Conservation (phyloP, 805 yeast genomes). For the Metschnikowia drakensbergensis region DNA sequence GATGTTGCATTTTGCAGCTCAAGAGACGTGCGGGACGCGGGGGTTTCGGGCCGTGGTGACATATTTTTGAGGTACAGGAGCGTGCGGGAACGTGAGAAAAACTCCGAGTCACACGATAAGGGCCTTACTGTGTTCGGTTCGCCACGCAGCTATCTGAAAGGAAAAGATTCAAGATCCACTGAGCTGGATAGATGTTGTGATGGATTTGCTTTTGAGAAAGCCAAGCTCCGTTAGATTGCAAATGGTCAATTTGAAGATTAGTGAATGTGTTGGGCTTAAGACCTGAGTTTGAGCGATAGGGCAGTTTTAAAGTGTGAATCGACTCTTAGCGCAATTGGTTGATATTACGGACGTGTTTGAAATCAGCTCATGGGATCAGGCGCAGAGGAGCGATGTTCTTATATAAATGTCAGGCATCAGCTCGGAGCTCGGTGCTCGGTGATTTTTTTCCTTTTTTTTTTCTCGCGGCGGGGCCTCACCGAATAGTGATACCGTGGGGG, state of each 20-base stretch:
- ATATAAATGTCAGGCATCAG: neutral
- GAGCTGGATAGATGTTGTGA: too few species aligned
- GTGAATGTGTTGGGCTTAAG: too few species aligned
- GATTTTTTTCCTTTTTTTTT: neutral
- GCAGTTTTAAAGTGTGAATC: too few species aligned
- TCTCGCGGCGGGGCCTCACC: neutral
- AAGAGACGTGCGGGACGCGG: neutral
- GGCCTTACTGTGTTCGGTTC: neutral
- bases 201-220: too few species aligned
- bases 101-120: conserved; percentile 1
- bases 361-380: neutral
- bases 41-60: neutral
- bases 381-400: neutral
- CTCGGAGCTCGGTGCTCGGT: conserved; percentile 6
- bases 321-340: too few species aligned
- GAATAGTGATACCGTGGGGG: too few species aligned
- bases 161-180: too few species aligned
- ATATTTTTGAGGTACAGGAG: neutral
- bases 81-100: neutral
- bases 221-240: too few species aligned
- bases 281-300: too few species aligned
- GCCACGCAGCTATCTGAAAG: too few species aligned
- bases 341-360: too few species aligned
- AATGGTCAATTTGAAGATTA: too few species aligned
- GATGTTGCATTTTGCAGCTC: conserved; percentile 4